These are phyloP conservation scores for Taphrina communis DNA, from an alignment of 1,139 yeast genomes.

Conservation along the genomic window DNA sequence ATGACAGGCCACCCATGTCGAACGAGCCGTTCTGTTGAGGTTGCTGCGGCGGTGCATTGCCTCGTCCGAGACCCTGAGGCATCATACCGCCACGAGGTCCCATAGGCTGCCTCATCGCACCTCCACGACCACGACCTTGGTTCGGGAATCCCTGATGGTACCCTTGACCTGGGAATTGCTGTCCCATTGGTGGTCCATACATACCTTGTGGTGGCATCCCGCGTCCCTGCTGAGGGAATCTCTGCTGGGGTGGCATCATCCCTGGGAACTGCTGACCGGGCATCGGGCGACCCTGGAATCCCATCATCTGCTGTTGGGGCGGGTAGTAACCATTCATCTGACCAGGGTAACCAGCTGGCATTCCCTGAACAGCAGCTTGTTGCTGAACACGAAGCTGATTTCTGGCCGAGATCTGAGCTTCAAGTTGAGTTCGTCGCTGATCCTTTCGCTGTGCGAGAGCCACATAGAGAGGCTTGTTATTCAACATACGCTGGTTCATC, in stretches of 20 bases:
- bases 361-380: constrained; percentile 71
- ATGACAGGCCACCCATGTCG: constrained; percentile 37
- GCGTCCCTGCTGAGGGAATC: constrained; percentile 35
- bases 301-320: constrained; percentile 75
- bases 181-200: constrained; percentile 70
- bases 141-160: constrained; percentile 41
- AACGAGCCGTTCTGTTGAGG: constrained; percentile 77
- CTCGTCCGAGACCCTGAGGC: constrained; percentile 40
- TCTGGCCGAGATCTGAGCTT: constrained; percentile 98
- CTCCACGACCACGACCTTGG: constrained; percentile 39
- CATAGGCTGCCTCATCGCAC: constrained; percentile 36
- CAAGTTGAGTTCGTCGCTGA: constrained; percentile 94
- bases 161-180: constrained; percentile 53
- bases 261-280: constrained; percentile 85
- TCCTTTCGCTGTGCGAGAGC: constrained; percentile 99
- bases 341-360: constrained; percentile 74
- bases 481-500: constrained; percentile 97
- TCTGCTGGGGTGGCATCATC: constrained; percentile 68
- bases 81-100: constrained; percentile 56
- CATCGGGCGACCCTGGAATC: constrained; percentile 61
- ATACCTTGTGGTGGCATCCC: constrained; percentile 42
- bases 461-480: constrained; percentile 96
- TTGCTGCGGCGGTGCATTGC: constrained; percentile 52
- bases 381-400: constrained; percentile 98
- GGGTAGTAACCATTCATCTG: constrained; percentile 69